A percentile compares a stretch with the other conserved stretches of the same genome.
phyloP scores from a whole-genome alignment of 2,329 filamentous ascomycete species.

The Neurospora sp. region DNA sequence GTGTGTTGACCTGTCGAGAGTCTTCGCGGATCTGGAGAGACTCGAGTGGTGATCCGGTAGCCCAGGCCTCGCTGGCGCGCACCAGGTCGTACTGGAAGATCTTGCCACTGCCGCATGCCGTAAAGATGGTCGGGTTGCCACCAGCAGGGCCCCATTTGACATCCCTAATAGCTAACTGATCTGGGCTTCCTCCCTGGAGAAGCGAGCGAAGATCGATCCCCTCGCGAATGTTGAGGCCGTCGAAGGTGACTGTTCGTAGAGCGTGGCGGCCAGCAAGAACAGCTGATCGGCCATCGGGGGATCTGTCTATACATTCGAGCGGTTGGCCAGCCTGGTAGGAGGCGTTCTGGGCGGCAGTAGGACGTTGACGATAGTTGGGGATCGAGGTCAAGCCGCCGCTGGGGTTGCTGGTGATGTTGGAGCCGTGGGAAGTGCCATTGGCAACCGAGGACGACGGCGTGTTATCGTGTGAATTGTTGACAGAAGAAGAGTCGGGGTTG shows the following conservation, averaged over 20 bases:
- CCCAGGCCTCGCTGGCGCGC: constrained; percentile 33
- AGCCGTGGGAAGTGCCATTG: constrained; percentile 24
- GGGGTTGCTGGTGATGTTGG: constrained; percentile 36
- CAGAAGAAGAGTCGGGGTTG: constrained; percentile 28
- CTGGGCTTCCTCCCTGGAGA: constrained; percentile 35
- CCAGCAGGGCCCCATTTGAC: constrained; percentile 44
- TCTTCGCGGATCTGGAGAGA: constrained; percentile 51
- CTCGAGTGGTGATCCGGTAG: constrained; percentile 35
- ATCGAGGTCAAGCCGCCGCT: constrained; percentile 16
- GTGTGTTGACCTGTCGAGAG: constrained; percentile 51
- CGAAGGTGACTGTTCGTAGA: constrained; percentile 49
- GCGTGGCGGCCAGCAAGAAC: constrained; percentile 50
- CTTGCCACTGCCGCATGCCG: constrained; percentile 53
- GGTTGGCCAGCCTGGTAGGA: constrained; percentile 41
- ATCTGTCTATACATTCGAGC: constrained; percentile 47
- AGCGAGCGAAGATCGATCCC: constrained; percentile 45
- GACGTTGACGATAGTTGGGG: constrained; percentile 32
- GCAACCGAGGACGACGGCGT: not conserved
- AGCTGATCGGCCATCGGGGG: constrained; percentile 44
- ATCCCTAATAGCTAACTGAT: constrained; percentile 54
- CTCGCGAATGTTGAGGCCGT: constrained; percentile 43
- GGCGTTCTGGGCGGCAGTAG: constrained; percentile 45
- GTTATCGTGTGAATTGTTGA: constrained; percentile 25
- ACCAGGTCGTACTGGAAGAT: constrained; percentile 55
- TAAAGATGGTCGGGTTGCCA: constrained; percentile 45